A percentile compares a stretch with the other conserved stretches of the same genome.
phyloP scores from a whole-genome alignment of 768 basidiomycete species.

The Chlorophyllum brunneum region DNA sequence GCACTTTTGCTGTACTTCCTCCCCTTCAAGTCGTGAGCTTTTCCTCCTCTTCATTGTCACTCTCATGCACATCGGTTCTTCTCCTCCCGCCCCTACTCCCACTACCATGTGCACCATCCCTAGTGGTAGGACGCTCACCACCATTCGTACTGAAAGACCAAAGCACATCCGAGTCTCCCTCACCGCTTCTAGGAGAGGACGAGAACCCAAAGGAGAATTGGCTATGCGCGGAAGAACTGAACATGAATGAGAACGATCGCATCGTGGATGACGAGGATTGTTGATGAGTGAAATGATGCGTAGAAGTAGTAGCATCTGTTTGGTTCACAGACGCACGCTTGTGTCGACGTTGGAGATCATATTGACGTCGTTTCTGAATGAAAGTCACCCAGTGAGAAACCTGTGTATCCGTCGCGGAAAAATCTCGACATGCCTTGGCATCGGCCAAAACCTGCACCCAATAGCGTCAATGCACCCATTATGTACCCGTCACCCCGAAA shows the following conservation, averaged over 20 bases:
- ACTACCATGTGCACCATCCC: not conserved
- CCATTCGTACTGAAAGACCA: not conserved
- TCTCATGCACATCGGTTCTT: not conserved
- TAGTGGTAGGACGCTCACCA: not conserved
- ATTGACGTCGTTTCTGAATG: slow-evolving; percentile 4
- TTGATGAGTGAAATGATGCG: not conserved
- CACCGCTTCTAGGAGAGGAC: not conserved
- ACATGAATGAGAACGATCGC: slow-evolving; percentile 5
- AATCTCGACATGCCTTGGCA: not conserved
- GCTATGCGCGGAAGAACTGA: not conserved
- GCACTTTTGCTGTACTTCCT: too few species aligned
- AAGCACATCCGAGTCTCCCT: not conserved
- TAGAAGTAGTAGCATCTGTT: too few species aligned
- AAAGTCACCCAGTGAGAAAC: too few species aligned
- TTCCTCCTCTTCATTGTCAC: not conserved
- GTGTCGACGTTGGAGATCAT: not conserved
- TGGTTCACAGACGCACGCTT: not conserved
- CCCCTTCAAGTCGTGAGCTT: too few species aligned
- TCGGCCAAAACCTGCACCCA: not conserved
- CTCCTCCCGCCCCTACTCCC: not conserved
- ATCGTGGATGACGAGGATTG: not conserved
- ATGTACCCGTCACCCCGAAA: too few species aligned
- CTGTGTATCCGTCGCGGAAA: not conserved
- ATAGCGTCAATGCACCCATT: too few species aligned
- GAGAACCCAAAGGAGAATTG: not conserved